These are phyloP conservation scores for Backusella macrospora DNA, from an alignment of 192 early-diverging fungal genomes.

Conservation along the genomic window DNA sequence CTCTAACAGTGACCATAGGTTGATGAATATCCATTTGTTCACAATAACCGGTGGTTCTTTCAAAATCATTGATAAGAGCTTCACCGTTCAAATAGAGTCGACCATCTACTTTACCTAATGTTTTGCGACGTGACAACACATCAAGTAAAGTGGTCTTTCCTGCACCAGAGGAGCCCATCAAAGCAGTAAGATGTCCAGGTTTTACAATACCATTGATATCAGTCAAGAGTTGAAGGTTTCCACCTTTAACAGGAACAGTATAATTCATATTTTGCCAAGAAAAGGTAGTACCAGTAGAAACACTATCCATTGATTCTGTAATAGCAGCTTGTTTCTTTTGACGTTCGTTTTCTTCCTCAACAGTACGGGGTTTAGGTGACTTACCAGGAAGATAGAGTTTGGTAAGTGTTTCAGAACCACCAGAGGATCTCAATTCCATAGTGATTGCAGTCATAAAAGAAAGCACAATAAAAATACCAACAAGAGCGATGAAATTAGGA, in stretches of 20 bases:
- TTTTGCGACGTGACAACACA: constrained; percentile 77
- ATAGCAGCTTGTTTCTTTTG: constrained; percentile 34
- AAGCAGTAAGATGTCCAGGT: constrained; percentile 72
- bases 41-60: constrained; percentile 75
- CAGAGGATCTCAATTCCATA: constrained; percentile 53
- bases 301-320: constrained; percentile 38
- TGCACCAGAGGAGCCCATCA: constrained; percentile 79
- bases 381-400: constrained; percentile 51
- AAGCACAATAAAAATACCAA: constrained; percentile 49
- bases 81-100: constrained; percentile 66
- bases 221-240: constrained; percentile 65
- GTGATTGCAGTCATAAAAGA: constrained; percentile 42
- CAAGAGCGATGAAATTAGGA: constrained; percentile 61
- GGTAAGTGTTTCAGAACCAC: constrained; percentile 49
- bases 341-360: constrained; percentile 34
- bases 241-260: constrained; percentile 67
- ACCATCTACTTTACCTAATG: constrained; percentile 63
- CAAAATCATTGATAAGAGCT: constrained; percentile 63
- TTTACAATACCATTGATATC: constrained; percentile 69
- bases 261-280: constrained; percentile 73
- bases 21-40: constrained; percentile 87
- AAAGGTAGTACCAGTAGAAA: constrained; percentile 50
- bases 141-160: constrained; percentile 82
- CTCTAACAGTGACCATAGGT: constrained; percentile 74
- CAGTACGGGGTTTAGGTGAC: constrained; percentile 28